A percentile compares a stretch with the other conserved stretches of the same genome.
phyloP scores from a whole-genome alignment of 2,329 filamentous ascomycete species.

The Fusarium sp. region DNA sequence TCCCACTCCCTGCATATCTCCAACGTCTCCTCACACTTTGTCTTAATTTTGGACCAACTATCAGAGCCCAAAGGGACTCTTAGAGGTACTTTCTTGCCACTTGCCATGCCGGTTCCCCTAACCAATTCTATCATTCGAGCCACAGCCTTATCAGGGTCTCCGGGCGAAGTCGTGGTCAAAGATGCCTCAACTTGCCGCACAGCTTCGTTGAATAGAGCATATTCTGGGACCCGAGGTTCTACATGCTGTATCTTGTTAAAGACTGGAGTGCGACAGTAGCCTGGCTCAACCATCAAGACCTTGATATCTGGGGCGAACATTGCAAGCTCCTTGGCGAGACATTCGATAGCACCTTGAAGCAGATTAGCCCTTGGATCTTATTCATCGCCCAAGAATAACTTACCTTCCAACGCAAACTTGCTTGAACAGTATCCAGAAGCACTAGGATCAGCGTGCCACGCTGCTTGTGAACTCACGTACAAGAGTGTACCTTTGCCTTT shows the following conservation, averaged over 20 bases:
- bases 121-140: slow-evolving; percentile 65
- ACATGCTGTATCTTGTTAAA: slow-evolving; percentile 50
- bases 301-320: slow-evolving; percentile 45
- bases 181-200: slow-evolving; percentile 33
- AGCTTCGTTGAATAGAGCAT: slow-evolving; percentile 45
- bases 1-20: slow-evolving; percentile 62
- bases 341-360: slow-evolving; percentile 37
- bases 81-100: slow-evolving; percentile 52
- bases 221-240: slow-evolving; percentile 37
- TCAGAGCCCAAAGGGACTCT: slow-evolving; percentile 64
- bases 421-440: slow-evolving; percentile 46
- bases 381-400: neutral
- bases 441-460: slow-evolving; percentile 46
- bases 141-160: slow-evolving; percentile 62
- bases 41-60: slow-evolving; percentile 58
- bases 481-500: slow-evolving; percentile 46
- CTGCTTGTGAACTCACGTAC: slow-evolving; percentile 50
- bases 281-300: slow-evolving; percentile 51
- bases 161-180: slow-evolving; percentile 52
- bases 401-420: slow-evolving; percentile 48
- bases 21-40: slow-evolving; percentile 60
- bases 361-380: neutral
- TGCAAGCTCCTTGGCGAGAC: slow-evolving; percentile 39
- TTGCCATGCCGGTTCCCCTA: slow-evolving; percentile 54
- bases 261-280: slow-evolving; percentile 53